Conservation (phyloP, 306 rosid species). For the Coriaria nepalensis region DNA sequence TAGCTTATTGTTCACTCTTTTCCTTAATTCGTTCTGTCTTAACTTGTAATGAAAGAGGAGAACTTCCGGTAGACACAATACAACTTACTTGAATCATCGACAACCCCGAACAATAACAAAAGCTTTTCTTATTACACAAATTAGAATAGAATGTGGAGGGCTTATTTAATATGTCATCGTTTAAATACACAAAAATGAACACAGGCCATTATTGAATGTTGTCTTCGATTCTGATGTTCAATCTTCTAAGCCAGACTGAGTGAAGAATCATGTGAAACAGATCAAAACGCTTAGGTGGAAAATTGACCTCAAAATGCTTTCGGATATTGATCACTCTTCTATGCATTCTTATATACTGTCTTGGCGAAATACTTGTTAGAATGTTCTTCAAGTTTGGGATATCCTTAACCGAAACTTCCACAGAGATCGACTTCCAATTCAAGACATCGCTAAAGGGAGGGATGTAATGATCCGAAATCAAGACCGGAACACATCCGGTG, state of each 20-base stretch:
- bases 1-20: no score
- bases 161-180: not conserved
- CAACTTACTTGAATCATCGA: no score
- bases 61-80: no score
- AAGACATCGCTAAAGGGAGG: slow-evolving; percentile 71
- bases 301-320: slow-evolving; percentile 66
- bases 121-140: not conserved
- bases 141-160: not conserved
- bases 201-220: not conserved
- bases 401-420: slow-evolving; percentile 44
- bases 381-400: slow-evolving; percentile 68
- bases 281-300: slow-evolving; percentile 60
- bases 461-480: slow-evolving; percentile 71
- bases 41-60: no score
- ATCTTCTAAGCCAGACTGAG: slow-evolving; percentile 82
- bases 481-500: slow-evolving; percentile 75
- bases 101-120: not conserved
- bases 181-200: no score
- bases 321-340: slow-evolving; percentile 47
- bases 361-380: slow-evolving; percentile 31
- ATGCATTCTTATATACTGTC: slow-evolving; percentile 61
- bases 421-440: slow-evolving; percentile 72
- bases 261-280: slow-evolving; percentile 90
- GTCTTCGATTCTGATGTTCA: slow-evolving; percentile 40
- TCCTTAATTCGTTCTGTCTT: no score